Percentiles rank a stretch among this genome's conserved stretches.
phyloP scores from a whole-genome alignment of 495 filamentous ascomycete species.

The Xanthoparmelia taractica region DNA sequence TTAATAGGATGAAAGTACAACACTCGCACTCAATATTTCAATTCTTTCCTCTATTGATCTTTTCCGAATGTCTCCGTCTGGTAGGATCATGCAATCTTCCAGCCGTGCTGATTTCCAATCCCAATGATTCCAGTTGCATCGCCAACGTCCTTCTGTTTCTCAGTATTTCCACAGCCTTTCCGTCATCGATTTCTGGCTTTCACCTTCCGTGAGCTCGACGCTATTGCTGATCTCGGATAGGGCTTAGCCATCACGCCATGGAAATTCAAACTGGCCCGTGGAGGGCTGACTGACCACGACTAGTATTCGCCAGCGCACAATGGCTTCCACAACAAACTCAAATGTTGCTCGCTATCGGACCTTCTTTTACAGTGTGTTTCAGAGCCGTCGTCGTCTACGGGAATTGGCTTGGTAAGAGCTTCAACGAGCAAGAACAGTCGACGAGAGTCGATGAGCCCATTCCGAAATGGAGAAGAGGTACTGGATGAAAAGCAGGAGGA shows the following conservation, averaged over 20 bases:
- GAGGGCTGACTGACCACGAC: neutral
- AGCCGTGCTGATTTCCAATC: neutral
- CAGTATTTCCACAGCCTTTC: neutral
- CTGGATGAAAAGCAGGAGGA: slow-evolving; percentile 9
- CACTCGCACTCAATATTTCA: neutral
- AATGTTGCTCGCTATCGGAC: neutral
- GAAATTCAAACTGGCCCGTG: neutral
- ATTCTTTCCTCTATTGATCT: neutral
- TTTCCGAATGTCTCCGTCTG: neutral
- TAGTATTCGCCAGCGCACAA: slow-evolving; percentile 2
- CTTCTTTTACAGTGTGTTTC: neutral
- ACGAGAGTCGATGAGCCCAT: slow-evolving; percentile 9
- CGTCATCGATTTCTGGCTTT: neutral
- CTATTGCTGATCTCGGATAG: neutral
- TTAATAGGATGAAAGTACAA: neutral
- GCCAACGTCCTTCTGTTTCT: neutral
- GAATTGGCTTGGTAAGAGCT: neutral
- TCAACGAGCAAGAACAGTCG: neutral
- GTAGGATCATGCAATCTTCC: neutral
- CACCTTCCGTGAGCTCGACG: neutral
- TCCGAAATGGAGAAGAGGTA: slow-evolving; percentile 4
- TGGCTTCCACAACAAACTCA: slow-evolving; percentile 1
- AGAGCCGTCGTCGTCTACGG: neutral
- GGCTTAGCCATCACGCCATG: slow-evolving; percentile 9
- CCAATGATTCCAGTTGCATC: neutral